Base-by-base conservation (phyloP, 2,329 filamentous ascomycete species). In the Scedosporium dehoogii region DNA sequence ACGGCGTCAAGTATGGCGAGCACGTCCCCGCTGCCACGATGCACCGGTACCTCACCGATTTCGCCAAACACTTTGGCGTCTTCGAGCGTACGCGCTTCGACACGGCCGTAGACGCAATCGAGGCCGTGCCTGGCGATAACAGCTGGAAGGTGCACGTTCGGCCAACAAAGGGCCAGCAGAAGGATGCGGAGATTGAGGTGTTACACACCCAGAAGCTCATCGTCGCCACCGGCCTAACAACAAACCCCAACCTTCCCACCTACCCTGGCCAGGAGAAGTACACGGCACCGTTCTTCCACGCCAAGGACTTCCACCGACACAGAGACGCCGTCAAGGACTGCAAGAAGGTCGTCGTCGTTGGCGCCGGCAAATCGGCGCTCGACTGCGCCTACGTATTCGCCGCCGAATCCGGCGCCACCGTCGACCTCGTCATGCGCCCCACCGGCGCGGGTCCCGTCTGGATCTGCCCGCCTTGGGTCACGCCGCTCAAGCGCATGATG, bases 401-500 rank as follows among this genome's bases (percentile, higher is more conserved):
- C 10, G 73, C 76, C 2, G 72, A 74, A 2, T 2, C 48, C 18
- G 81, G 80, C 1, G 73, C 68, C 0, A 66, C 76, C 25, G 82
- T 84, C 0, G 33, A 38, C 10, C 33, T 38, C 33, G 33, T 38
- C 33, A 38, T 38, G 33, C 33, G 33, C 2, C 33, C 33, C 33
- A 38, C 33, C 10, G 33, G 33, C 33, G 33, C 33, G 1, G 33
- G 33, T 3, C 33, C 33, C 33, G 33, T 38, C 33, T 38, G 33
- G 33, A 38, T 38, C 33, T 12, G 33, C 33, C 33, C 33, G 3
- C 71, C 78, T 0, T 82, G 82, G 62, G 83, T 88, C n/a, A 87
- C 85, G 0, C 85, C 85, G 0, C 48, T 87, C 55, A 84, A 84
- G 69, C 79, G 77, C 56, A 81, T 80, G 72, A 73, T 88, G 0